A percentile compares a stretch with the other conserved stretches of the same genome.
Evolutionary conservation across 495 filamentous ascomycete genomes (phyloP).

Genomic region (Neurospora pannonica): DNA sequence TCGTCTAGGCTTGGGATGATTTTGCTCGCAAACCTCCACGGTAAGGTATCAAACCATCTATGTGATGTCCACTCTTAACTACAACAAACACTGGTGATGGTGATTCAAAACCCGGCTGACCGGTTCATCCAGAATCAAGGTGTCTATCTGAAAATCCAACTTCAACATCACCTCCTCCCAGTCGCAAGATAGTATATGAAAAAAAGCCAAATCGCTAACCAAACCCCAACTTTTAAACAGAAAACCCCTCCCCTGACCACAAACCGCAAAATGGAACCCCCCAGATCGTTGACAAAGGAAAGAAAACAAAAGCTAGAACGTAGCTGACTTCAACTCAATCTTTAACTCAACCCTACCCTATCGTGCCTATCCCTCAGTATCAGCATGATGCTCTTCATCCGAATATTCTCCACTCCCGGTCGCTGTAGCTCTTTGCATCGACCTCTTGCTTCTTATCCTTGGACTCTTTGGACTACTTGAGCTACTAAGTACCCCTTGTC

Average conservation of each 20-base stretch:
- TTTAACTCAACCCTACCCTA: too few species aligned
- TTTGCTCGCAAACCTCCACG: not conserved
- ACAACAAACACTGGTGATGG: too few species aligned
- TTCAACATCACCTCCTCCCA: not conserved
- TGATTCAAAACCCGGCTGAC: too few species aligned
- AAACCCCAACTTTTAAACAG: not conserved
- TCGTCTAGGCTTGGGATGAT: not conserved
- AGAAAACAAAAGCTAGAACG: not conserved
- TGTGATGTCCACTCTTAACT: not conserved
- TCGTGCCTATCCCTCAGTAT: constrained; percentile 1
- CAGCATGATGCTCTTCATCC: constrained; percentile 12
- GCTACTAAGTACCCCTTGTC: not conserved
- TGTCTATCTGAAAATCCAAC: not conserved
- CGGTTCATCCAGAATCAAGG: too few species aligned
- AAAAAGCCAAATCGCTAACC: not conserved
- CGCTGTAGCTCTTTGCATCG: not conserved
- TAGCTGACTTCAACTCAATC: not conserved
- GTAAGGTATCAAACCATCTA: not conserved
- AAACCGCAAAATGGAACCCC: not conserved
- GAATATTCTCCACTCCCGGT: not conserved
- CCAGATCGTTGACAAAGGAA: not conserved
- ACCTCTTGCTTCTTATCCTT: not conserved
- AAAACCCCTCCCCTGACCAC: not conserved
- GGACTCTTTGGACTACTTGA: not conserved
- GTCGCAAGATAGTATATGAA: not conserved